Conservation (phyloP, 164 flowering plant species). For the Vitis rotundifolia region DNA sequence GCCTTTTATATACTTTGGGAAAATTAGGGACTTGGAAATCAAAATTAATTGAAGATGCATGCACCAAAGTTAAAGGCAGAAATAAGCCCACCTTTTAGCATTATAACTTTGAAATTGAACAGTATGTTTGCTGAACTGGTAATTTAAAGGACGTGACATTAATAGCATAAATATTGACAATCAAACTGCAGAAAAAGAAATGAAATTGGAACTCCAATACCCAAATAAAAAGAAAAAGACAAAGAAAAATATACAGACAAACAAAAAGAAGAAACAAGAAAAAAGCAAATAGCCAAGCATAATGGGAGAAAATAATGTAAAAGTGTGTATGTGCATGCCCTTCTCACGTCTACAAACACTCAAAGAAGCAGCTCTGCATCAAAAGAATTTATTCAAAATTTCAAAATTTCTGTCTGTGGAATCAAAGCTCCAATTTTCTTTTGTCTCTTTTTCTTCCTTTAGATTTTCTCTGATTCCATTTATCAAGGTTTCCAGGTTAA, state of each 20-base stretch:
- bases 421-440: slow-evolving; percentile 34
- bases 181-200: no score
- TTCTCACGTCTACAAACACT: slow-evolving; percentile 6
- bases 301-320: neutral
- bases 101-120: no score
- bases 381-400: slow-evolving; percentile 23
- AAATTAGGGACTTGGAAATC: no score
- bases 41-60: no score
- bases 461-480: slow-evolving; percentile 36
- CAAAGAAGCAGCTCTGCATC: slow-evolving; percentile 9
- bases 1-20: no score
- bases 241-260: neutral
- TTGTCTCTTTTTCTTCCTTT: slow-evolving; percentile 39
- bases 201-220: no score
- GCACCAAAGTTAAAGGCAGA: no score
- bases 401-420: slow-evolving; percentile 30
- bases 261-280: neutral
- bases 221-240: neutral
- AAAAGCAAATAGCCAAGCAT: no score
- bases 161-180: no score
- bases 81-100: no score
- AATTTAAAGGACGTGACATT: no score
- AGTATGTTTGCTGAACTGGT: no score
- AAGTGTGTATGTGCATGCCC: slow-evolving; percentile 18
- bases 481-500: slow-evolving; percentile 42